Conservation (phyloP, 805 yeast species). For the Candida qinlingensis region DNA sequence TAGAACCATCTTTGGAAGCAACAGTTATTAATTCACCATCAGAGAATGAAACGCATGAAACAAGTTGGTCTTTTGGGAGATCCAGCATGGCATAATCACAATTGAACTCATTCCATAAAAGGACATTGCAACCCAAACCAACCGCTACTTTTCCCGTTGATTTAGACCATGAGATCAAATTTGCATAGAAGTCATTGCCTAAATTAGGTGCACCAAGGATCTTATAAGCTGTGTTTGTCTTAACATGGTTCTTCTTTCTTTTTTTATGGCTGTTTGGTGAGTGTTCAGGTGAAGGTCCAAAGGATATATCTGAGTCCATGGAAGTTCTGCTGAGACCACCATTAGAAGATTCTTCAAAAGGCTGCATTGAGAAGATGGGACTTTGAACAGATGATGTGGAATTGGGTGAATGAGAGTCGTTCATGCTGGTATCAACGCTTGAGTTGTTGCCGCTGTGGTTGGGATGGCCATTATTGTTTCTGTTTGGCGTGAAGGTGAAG, state of each 20-base stretch:
- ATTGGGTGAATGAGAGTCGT: not conserved
- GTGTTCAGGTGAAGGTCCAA: slow-evolving; percentile 4
- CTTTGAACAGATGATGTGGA: slow-evolving; percentile 1
- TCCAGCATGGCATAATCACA: slow-evolving; percentile 40
- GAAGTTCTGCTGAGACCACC: slow-evolving; percentile 4
- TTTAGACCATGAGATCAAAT: slow-evolving; percentile 68
- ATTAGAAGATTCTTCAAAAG: slow-evolving; percentile 1
- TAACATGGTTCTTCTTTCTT: slow-evolving; percentile 22
- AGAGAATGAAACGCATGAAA: slow-evolving; percentile 58
- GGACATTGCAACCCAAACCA: slow-evolving; percentile 56
- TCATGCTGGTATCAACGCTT: slow-evolving; percentile 6
- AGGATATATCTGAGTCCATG: slow-evolving; percentile 10
- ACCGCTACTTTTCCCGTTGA: slow-evolving; percentile 49
- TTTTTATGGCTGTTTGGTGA: not conserved
- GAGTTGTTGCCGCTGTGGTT: slow-evolving; percentile 2
- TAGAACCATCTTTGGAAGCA: slow-evolving; percentile 53
- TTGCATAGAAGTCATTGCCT: slow-evolving; percentile 73
- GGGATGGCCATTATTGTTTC: not conserved
- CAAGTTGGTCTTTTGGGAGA: slow-evolving; percentile 32
- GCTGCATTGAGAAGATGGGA: slow-evolving; percentile 2
- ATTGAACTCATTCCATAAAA: slow-evolving; percentile 53
- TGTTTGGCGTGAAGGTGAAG: slow-evolving; percentile 27
- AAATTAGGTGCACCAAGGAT: slow-evolving; percentile 67
- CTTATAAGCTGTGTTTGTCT: slow-evolving; percentile 39
- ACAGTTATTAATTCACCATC: slow-evolving; percentile 41